A percentile compares a stretch with the other conserved stretches of the same genome.
These are phyloP conservation scores for Colletotrichum sp. DNA, from an alignment of 2,329 filamentous ascomycete genomes.

Conservation along the genomic window DNA sequence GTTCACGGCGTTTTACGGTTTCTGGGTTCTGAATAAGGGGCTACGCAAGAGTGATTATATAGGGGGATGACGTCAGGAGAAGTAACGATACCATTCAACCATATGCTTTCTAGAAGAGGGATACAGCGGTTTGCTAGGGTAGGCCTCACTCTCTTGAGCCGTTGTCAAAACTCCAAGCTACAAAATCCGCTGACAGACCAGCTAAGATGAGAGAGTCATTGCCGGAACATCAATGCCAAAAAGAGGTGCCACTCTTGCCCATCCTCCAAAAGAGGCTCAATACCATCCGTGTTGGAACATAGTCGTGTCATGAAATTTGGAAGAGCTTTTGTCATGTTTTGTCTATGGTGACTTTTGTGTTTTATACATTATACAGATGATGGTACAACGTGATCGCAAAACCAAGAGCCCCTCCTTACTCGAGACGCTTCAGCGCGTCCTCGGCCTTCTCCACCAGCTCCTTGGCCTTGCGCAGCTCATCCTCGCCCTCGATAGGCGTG, in stretches of 20 bases:
- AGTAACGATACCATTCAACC: neutral
- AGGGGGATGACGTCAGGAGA: neutral
- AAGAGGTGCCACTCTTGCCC: no score
- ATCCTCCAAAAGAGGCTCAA: neutral
- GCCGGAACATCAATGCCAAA: neutral
- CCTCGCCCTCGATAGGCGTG: slow-evolving; percentile 27
- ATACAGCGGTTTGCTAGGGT: neutral
- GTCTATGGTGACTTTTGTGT: slow-evolving; percentile 5
- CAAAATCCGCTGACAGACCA: neutral
- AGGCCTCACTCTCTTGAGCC: slow-evolving; percentile 8
- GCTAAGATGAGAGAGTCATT: neutral
- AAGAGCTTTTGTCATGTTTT: neutral
- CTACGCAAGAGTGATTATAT: no score
- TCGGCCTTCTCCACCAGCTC: slow-evolving; percentile 54
- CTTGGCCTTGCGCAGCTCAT: slow-evolving; percentile 44
- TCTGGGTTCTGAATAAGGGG: neutral
- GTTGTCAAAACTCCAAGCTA: no score
- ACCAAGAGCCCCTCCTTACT: slow-evolving; percentile 33
- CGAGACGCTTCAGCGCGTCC: slow-evolving; percentile 52
- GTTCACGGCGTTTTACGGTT: slow-evolving; percentile 6
- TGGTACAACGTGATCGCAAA: slow-evolving; percentile 9
- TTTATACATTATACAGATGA: slow-evolving; percentile 20
- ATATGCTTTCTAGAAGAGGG: neutral
- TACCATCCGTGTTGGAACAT: fast-evolving
- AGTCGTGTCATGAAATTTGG: neutral